Base-by-base conservation (phyloP, 441 rosid species). In the Syzygium syzygioides region DNA sequence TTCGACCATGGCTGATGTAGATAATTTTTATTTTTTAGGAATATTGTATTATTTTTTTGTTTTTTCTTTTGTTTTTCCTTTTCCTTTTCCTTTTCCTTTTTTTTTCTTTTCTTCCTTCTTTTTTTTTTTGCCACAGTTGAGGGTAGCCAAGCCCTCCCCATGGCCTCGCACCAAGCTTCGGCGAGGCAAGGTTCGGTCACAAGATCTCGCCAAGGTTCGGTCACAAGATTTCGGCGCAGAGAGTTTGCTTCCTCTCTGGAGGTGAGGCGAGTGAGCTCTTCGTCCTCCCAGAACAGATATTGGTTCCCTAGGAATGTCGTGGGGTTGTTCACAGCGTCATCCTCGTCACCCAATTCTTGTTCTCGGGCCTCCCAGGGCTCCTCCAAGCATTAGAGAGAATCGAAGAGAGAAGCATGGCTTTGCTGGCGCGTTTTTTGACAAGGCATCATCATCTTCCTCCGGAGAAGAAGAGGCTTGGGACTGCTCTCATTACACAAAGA, bases 351-450 rank as follows among this genome's bases (percentile, higher is more conserved):
- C n/a, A 32, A 86, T 59, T 86, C 92, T 54, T 66, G 86, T 14
- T 34, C 79, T 26, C 84, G 79, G 55, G 37, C 54, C 28, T 85
- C 94, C 93, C 93, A 95, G 83, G 91, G 92, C 84, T 94, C 94
- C 87, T 95, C 96, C 6, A 91, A 91, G 87, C 95, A 95, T 90
- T 93, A 94, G 85, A 94, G 95, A 86, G 91, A 86, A 85, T 94
- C 95, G 41, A 68, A 53, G 79, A 90, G 88, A 62, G 86, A 52
- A 19, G 64, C 87, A 6, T 93, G 86, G 89, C 88, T 90, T 56
- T 88, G 88, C 19, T 87, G 86, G 59, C 76, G 80, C 5, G 48
- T n/a, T 25, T 80, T 85, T 28, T 34, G 84, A 57, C 86, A 87
- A 60, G 94, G 91, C 95, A 93, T 93, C 92, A 90, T 92, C 94